These are phyloP conservation scores for Globisporangium parvum DNA, from an alignment of 352 stramenopile genomes.

Conservation along the genomic window DNA sequence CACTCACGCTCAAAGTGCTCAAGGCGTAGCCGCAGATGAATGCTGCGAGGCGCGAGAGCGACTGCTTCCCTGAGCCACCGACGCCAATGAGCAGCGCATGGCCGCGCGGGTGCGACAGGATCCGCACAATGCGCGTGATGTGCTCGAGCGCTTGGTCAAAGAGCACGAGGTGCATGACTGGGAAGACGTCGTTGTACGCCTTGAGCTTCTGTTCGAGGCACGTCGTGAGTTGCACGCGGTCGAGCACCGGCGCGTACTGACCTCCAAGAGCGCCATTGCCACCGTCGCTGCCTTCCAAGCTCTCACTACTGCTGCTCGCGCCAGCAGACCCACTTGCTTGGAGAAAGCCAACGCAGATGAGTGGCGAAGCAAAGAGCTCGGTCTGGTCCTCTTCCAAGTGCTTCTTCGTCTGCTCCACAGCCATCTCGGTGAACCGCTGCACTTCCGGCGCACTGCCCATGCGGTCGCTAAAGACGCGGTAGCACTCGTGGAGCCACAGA, in stretches of 20 bases:
- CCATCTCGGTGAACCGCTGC: slow-evolving; percentile 74
- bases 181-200: slow-evolving; percentile 90
- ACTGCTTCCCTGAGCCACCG: slow-evolving; percentile 87
- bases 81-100: slow-evolving; percentile 86
- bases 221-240: slow-evolving; percentile 44
- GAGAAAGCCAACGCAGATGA: slow-evolving; percentile 74
- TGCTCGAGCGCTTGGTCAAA: slow-evolving; percentile 91
- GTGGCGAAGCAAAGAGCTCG: slow-evolving; percentile 60
- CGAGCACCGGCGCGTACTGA: slow-evolving; percentile 41
- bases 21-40: slow-evolving; percentile 84
- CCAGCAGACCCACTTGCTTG: slow-evolving; percentile 5
- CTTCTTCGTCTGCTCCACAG: slow-evolving; percentile 83
- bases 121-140: slow-evolving; percentile 81
- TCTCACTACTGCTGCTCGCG: background rate
- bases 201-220: slow-evolving; percentile 60
- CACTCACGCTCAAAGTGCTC: slow-evolving; percentile 51
- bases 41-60: slow-evolving; percentile 79
- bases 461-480: slow-evolving; percentile 89
- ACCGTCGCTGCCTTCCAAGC: slow-evolving; percentile 2
- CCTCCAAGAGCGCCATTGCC: slow-evolving; percentile 11
- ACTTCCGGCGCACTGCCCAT: slow-evolving; percentile 75
- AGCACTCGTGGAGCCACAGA: slow-evolving; percentile 90
- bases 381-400: slow-evolving; percentile 77
- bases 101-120: slow-evolving; percentile 67
- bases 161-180: slow-evolving; percentile 90